Conservation (phyloP, 805 yeast genomes). For the Zygoascus flipseniorum region DNA sequence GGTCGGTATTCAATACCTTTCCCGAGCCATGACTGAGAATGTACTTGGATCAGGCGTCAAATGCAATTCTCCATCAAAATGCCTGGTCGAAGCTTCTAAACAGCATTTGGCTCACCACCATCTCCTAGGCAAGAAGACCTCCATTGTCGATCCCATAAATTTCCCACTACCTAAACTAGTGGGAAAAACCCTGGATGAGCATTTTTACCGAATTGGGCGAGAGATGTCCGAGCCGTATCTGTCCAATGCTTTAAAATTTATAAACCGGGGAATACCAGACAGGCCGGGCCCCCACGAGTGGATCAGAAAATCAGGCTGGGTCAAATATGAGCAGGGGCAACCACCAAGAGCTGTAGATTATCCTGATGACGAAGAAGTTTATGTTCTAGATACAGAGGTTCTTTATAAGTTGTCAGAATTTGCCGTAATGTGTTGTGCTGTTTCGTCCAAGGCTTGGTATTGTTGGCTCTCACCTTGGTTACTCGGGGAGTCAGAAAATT, state of each 20-base stretch:
- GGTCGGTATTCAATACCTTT: conserved; percentile 26
- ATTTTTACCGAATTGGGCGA: conserved; percentile 61
- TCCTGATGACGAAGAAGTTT: conserved; percentile 59
- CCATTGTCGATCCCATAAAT: conserved; percentile 41
- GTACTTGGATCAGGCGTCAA: conserved; percentile 16
- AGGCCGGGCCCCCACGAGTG: conserved; percentile 40
- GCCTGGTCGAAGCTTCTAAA: conserved; percentile 46
- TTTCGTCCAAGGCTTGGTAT: conserved; percentile 75
- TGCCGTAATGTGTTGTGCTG: conserved; percentile 77
- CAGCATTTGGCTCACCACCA: conserved; percentile 52
- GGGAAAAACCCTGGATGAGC: conserved; percentile 72
- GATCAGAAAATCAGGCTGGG: conserved; percentile 70
- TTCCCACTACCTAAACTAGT: conserved; percentile 60
- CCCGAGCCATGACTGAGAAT: conserved; percentile 13
- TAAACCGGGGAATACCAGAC: conserved; percentile 30
- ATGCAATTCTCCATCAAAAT: conserved; percentile 22
- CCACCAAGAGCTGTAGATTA: conserved; percentile 47
- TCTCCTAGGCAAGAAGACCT: conserved; percentile 69
- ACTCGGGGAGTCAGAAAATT: conserved; percentile 40
- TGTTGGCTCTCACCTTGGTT: conserved; percentile 90
- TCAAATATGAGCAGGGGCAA: conserved; percentile 50
- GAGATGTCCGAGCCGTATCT: conserved; percentile 53
- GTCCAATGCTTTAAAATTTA: conserved; percentile 40
- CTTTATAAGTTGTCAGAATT: conserved; percentile 65
- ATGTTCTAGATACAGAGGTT: conserved; percentile 88